Conservation (phyloP, 1,284 basidiomycete genomes). For the Wolfiporia cocos region DNA sequence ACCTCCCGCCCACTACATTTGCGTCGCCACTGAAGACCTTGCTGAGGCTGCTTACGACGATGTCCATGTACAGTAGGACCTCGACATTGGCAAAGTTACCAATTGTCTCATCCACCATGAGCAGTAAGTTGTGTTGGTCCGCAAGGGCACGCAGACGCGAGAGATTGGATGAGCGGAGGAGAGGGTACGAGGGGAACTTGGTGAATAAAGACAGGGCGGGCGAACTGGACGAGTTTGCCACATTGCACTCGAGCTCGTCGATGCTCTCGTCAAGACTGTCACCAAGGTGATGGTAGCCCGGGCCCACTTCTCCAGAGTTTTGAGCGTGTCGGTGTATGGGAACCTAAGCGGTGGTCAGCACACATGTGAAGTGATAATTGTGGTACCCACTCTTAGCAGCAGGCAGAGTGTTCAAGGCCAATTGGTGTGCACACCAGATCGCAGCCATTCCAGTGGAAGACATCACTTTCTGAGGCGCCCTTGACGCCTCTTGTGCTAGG, state of each 20-base stretch:
- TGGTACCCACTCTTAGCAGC: slow-evolving; percentile 82
- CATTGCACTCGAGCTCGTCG: slow-evolving; percentile 58
- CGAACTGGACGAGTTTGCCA: slow-evolving; percentile 35
- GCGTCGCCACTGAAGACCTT: slow-evolving; percentile 95
- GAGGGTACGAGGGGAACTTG: slow-evolving; percentile 93
- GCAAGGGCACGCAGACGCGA: slow-evolving; percentile 76
- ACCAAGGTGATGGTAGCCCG: slow-evolving; percentile 89
- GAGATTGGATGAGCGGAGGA: slow-evolving; percentile 82
- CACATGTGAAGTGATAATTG: neutral
- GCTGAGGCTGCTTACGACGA: slow-evolving; percentile 90
- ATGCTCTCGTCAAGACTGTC: slow-evolving; percentile 77
- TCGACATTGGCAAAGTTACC: slow-evolving; percentile 97
- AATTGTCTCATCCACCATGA: slow-evolving; percentile 94
- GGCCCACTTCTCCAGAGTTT: slow-evolving; percentile 95
- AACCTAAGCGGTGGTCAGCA: slow-evolving; percentile 52
- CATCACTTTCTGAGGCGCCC: slow-evolving; percentile 76
- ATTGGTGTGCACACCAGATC: slow-evolving; percentile 87
- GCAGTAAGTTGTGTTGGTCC: slow-evolving; percentile 83
- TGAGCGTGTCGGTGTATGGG: slow-evolving; percentile 96
- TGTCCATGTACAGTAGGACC: slow-evolving; percentile 84
- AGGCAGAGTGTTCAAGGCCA: slow-evolving; percentile 47
- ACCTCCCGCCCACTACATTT: slow-evolving; percentile 99
- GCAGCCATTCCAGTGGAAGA: slow-evolving; percentile 90
- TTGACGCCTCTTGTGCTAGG: slow-evolving; percentile 57
- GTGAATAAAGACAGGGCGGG: slow-evolving; percentile 68